These are phyloP conservation scores for Dipteronia dyeriana DNA, from an alignment of 345 rosid genomes.

Conservation along the genomic window DNA sequence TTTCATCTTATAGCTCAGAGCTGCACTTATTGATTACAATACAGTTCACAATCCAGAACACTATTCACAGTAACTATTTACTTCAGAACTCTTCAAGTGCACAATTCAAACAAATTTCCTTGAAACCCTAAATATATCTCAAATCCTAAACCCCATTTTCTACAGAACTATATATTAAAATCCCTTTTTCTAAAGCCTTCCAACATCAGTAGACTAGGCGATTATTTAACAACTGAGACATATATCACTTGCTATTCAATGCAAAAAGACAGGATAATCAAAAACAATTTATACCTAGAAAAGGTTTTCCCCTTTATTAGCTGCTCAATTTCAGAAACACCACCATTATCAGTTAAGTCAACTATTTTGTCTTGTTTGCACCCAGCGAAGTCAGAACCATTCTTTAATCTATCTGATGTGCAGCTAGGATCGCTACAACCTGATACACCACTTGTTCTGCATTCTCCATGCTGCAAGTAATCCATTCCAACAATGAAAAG, in stretches of 20 bases:
- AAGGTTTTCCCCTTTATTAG: constrained; percentile 57
- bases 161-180: background rate
- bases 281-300: constrained; percentile 51
- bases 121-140: background rate
- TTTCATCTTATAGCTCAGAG: background rate
- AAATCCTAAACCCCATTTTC: background rate
- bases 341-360: constrained; percentile 27
- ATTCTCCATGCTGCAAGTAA: constrained; percentile 29
- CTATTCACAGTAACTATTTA: constrained; percentile 8
- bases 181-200: constrained; percentile 6
- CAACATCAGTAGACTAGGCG: background rate
- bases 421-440: constrained; percentile 42
- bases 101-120: background rate
- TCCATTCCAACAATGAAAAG: background rate
- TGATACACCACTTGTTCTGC: constrained; percentile 30
- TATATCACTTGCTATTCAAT: constrained; percentile 13
- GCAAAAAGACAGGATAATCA: constrained; percentile 15
- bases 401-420: constrained; percentile 28
- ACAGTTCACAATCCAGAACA: background rate
- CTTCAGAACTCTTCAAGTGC: background rate
- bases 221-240: background rate
- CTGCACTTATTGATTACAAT: background rate
- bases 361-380: constrained; percentile 28
- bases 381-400: constrained; percentile 31
- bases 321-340: constrained; percentile 70